Evolutionary conservation across 345 rosid species (phyloP).

Genomic region (Populus pruinosa): DNA sequence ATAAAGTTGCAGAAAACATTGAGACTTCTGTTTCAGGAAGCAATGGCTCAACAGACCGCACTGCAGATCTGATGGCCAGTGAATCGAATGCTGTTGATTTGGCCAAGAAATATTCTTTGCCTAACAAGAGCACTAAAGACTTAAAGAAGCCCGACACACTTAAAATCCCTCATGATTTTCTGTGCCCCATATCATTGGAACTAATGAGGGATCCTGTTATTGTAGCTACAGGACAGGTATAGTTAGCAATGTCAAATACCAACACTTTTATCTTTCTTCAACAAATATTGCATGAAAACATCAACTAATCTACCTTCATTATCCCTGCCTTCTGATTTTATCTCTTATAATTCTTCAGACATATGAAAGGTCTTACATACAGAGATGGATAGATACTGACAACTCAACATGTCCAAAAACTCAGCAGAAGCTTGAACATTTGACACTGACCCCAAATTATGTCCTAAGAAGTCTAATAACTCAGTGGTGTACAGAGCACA

Average conservation of each 20-base stretch:
- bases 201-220: slow-evolving; percentile 96
- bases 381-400: slow-evolving; percentile 94
- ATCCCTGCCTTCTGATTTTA: slow-evolving; percentile 8
- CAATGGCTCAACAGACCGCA: not conserved
- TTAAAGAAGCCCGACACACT: slow-evolving; percentile 51
- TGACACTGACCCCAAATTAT: slow-evolving; percentile 80
- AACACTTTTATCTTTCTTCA: not conserved
- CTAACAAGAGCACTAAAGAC: slow-evolving; percentile 44
- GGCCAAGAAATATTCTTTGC: slow-evolving; percentile 34
- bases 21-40: slow-evolving; percentile 7
- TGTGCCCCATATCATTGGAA: slow-evolving; percentile 88
- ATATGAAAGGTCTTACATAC: slow-evolving; percentile 88
- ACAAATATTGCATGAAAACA: not conserved
- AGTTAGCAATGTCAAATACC: not conserved
- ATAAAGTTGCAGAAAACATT: slow-evolving; percentile 31
- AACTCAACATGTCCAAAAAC: slow-evolving; percentile 91
- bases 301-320: not conserved
- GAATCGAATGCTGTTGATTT: slow-evolving; percentile 36
- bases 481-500: slow-evolving; percentile 74
- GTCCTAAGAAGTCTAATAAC: slow-evolving; percentile 77
- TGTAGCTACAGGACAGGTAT: slow-evolving; percentile 93
- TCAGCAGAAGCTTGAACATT: slow-evolving; percentile 78
- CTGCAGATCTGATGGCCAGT: slow-evolving; percentile 9
- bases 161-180: slow-evolving; percentile 69
- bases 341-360: slow-evolving; percentile 54